phyloP scores from a whole-genome alignment of 2,329 filamentous ascomycete genomes.

The Neonectria ditissima region DNA sequence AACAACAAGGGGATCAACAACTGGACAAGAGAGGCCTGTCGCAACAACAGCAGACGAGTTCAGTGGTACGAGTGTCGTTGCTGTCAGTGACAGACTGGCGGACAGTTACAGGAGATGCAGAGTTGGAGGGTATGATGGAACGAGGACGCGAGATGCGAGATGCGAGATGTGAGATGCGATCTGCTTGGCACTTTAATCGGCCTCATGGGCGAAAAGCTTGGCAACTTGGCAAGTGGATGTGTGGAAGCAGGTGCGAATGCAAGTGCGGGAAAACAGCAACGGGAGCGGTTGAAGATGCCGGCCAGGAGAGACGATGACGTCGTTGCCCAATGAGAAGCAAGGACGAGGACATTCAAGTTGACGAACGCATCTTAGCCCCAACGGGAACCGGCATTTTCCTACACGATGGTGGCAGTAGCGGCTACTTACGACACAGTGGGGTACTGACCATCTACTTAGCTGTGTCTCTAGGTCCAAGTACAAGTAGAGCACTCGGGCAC shows the following conservation, averaged over 20 bases:
- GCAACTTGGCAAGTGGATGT: neutral
- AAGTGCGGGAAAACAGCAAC: neutral
- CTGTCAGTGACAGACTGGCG: too few species aligned
- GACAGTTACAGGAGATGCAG: neutral
- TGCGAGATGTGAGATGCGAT: conserved; percentile 3
- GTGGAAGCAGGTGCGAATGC: neutral
- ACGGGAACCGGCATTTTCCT: neutral
- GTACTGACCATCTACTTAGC: too few species aligned
- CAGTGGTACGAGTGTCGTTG: neutral
- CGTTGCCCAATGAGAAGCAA: neutral
- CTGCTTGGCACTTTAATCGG: neutral
- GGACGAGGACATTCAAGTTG: neutral
- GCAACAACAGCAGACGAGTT: neutral
- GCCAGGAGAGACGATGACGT: neutral
- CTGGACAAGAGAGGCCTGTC: neutral
- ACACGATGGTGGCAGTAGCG: neutral
- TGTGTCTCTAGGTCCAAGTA: too few species aligned
- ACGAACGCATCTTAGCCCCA: neutral
- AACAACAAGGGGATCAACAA: neutral
- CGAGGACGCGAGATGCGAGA: neutral
- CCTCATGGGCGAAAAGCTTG: conserved; percentile 3
- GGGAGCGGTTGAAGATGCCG: neutral
- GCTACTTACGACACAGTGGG: neutral
- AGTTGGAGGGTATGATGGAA: neutral
- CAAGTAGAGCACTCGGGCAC: neutral